A percentile compares a stretch with the other conserved stretches of the same genome.
Conservation (phyloP, 169 alveolate genomes). For the Theileria parva region DNA sequence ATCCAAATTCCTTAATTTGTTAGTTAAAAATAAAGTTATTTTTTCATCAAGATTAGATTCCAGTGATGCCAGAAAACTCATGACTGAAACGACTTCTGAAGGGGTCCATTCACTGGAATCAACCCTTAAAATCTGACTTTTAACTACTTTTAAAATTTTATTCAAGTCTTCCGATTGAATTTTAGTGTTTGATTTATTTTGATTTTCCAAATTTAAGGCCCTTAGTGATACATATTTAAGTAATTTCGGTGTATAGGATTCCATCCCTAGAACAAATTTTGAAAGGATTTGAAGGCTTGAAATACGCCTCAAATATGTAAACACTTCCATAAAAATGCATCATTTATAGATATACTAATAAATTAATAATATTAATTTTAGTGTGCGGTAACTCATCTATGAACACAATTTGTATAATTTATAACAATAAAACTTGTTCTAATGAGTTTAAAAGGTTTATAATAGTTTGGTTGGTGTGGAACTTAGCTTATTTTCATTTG, state of each 20-base stretch:
- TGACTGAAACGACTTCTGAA: constrained; percentile 11
- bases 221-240: neutral
- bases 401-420: neutral
- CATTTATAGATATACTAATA: neutral
- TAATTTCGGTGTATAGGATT: constrained; percentile 9
- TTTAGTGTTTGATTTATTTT: neutral
- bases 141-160: constrained; percentile 7
- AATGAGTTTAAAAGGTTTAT: neutral
- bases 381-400: neutral
- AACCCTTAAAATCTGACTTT: neutral
- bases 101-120: constrained; percentile 14
- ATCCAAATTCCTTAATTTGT: neutral
- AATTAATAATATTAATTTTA: too few species aligned
- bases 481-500: neutral
- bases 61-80: neutral
- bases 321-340: constrained; percentile 1
- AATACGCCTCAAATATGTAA: constrained; percentile 9
- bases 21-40: neutral
- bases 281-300: neutral
- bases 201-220: neutral
- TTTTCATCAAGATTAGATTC: neutral
- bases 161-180: neutral
- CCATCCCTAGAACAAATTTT: constrained; percentile 1
- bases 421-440: too few species aligned
- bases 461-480: neutral